Percentiles rank a stretch among this genome's conserved stretches.
These are phyloP conservation scores for Neotropicomus parvogracilis DNA, from an alignment of 1,284 basidiomycete genomes.

Conservation along the genomic window DNA sequence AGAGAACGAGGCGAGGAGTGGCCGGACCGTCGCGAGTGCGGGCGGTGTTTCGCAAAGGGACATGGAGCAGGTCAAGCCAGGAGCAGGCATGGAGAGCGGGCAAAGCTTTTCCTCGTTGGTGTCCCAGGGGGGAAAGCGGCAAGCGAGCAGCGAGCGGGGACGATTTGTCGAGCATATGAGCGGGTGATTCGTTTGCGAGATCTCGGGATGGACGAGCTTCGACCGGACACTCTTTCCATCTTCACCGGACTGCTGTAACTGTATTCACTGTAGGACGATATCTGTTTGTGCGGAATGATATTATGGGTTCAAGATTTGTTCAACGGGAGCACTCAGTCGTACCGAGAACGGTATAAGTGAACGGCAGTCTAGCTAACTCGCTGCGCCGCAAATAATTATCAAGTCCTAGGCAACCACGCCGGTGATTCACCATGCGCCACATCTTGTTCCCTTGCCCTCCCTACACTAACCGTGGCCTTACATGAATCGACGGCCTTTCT, in stretches of 20 bases:
- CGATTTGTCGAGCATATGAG: slow-evolving; percentile 29
- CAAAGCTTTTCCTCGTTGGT: slow-evolving; percentile 10
- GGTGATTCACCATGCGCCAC: too few species aligned
- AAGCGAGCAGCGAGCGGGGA: slow-evolving; percentile 11
- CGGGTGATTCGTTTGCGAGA: neutral
- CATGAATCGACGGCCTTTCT: too few species aligned
- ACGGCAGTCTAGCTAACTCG: too few species aligned
- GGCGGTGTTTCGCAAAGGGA: slow-evolving; percentile 31
- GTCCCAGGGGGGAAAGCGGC: slow-evolving; percentile 10
- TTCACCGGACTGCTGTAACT: neutral
- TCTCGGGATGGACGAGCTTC: too few species aligned
- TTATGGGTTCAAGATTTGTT: too few species aligned
- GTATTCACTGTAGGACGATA: neutral
- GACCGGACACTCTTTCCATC: neutral
- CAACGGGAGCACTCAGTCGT: too few species aligned
- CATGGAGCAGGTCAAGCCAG: slow-evolving; percentile 47
- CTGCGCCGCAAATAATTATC: too few species aligned
- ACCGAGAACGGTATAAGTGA: too few species aligned
- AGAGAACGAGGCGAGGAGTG: slow-evolving; percentile 22
- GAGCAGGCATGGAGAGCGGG: slow-evolving; percentile 38
- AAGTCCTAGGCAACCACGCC: too few species aligned
- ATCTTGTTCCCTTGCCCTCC: too few species aligned
- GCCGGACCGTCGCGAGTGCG: neutral
- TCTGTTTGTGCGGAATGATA: too few species aligned
- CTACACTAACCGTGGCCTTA: too few species aligned